phyloP scores from a whole-genome alignment of 1,284 basidiomycete species.

The Ceratobasidium sp. region DNA sequence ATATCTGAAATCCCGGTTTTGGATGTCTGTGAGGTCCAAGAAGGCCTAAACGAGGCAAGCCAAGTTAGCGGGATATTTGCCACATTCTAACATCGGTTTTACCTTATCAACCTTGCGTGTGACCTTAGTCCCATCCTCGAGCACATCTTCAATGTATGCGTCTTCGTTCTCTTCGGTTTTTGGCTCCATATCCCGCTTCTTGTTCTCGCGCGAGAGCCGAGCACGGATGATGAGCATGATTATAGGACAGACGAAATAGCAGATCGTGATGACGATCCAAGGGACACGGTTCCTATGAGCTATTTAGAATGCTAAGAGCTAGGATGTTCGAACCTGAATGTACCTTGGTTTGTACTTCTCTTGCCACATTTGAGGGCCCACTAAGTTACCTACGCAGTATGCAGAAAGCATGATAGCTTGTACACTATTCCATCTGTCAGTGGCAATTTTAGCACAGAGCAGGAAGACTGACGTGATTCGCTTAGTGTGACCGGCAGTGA shows the following conservation, averaged over 20 bases:
- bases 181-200: slow-evolving; percentile 48
- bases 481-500: slow-evolving; percentile 39
- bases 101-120: slow-evolving; percentile 44
- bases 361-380: slow-evolving; percentile 41
- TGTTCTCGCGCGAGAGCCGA: slow-evolving; percentile 49
- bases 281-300: slow-evolving; percentile 31
- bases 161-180: slow-evolving; percentile 47
- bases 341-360: slow-evolving; percentile 37
- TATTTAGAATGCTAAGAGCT: neutral
- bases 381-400: slow-evolving; percentile 37
- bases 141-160: slow-evolving; percentile 48
- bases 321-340: neutral
- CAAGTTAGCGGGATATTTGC: neutral
- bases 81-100: neutral
- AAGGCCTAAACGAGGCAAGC: slow-evolving; percentile 37
- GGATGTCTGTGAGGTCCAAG: slow-evolving; percentile 50
- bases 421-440: neutral
- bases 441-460: neutral
- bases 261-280: slow-evolving; percentile 38
- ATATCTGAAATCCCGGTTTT: slow-evolving; percentile 50
- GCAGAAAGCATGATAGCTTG: slow-evolving; percentile 42
- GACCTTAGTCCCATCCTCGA: slow-evolving; percentile 45
- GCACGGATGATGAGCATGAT: slow-evolving; percentile 47
- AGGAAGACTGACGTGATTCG: slow-evolving; percentile 23
- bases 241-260: slow-evolving; percentile 38